Evolutionary conservation across 2,329 filamentous ascomycete genomes (phyloP), one percentile per base, ranked within the genome.

Genomic region (Aspergillus sp.): DNA sequence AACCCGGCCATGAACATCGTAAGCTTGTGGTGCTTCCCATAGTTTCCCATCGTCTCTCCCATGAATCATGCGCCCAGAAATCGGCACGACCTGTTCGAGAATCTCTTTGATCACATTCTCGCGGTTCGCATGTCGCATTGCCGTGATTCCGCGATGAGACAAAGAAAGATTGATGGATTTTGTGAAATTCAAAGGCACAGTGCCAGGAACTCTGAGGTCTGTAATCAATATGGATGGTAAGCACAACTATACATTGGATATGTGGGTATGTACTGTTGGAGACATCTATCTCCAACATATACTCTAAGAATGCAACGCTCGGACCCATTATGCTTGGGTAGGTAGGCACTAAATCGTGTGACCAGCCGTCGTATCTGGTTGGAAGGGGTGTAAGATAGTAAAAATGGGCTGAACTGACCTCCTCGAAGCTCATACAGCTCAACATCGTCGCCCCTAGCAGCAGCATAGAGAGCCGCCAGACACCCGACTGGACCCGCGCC

Each of bases 121-220:
- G 33, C 87, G 83, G 24, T 86, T 84, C 1, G 90, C 86, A 66
- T 89, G 80, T 52, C 85, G 84, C 76, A 99, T 88, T 20, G 93
- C 90, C 73, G 95, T 90, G 73, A 98, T 93, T 33, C 95, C 95
- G 58, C 95, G 87, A 73, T 98, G 93, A 0, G 95, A 98, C 1
- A 99, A 81, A 20, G 95, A 93, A 55, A 99, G 79, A 71, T 99
- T 99, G 80, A 99, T 99, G n/a, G 95, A 98, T 74, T 92, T 96
- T 60, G 93, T 96, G 71, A 97, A 97, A 75, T 97, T 97, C 60
- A 98, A 82, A 3, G 93, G 93, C 30, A 87, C 86, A 0, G 90
- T 96, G 2, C 86, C 83, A 2, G 89, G 87, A 72, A 96, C 87
- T 41, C 95, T 87, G 49, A 98, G 86, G 78, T 99, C 95, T 98